Conservation (phyloP, 1,139 yeast species). For the Kurtzmaniella quercitrusa region DNA sequence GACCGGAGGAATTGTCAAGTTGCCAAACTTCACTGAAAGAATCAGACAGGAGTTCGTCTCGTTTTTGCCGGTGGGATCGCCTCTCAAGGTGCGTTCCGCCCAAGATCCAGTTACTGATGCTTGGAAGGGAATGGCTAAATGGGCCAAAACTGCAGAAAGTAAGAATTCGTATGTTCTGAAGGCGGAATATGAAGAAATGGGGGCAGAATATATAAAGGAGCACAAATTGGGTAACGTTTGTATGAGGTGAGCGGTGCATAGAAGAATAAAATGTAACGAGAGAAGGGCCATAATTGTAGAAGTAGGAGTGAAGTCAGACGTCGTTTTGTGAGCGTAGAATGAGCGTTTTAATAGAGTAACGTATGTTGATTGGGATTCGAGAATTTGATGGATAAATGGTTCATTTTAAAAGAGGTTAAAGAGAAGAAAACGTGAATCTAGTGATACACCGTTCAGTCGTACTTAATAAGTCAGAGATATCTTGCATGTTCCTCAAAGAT, state of each 20-base stretch:
- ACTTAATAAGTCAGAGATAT: no score
- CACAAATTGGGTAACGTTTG: slow-evolving; percentile 72
- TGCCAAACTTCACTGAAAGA: slow-evolving; percentile 66
- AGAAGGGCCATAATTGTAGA: no score
- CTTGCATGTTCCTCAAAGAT: no score
- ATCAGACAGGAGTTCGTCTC: slow-evolving; percentile 61
- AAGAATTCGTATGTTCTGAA: slow-evolving; percentile 52
- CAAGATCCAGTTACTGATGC: slow-evolving; percentile 70
- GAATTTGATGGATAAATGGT: no score
- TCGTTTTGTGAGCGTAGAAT: neutral
- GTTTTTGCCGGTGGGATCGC: slow-evolving; percentile 66
- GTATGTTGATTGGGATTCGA: no score
- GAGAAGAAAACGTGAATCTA: no score
- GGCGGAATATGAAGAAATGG: slow-evolving; percentile 81
- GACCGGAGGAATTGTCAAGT: slow-evolving; percentile 79
- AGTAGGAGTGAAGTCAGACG: no score
- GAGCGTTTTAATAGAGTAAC: no score
- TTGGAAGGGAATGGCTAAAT: slow-evolving; percentile 91
- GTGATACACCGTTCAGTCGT: no score
- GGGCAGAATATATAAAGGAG: slow-evolving; percentile 84
- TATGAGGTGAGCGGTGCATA: slow-evolving; percentile 14
- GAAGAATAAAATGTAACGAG: neutral
- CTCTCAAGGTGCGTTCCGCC: slow-evolving; percentile 61
- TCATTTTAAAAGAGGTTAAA: no score
- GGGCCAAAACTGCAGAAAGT: slow-evolving; percentile 55